Conservation (phyloP, 768 basidiomycete genomes). For the Mycena leptocephala region DNA sequence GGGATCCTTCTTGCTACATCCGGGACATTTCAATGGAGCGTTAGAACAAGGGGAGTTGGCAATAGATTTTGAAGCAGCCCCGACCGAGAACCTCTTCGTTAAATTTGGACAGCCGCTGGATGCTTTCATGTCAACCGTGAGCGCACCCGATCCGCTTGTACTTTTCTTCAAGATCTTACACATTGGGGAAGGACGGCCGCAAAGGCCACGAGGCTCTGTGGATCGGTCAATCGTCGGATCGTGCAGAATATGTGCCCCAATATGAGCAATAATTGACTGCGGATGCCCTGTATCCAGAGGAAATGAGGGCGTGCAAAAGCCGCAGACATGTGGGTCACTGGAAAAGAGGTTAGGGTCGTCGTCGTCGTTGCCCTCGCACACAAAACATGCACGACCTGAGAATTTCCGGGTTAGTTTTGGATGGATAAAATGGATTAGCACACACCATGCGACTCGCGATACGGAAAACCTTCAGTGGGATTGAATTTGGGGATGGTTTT, state of each 20-base stretch:
- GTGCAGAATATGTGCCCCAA: constrained; percentile 44
- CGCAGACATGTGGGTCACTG: not conserved
- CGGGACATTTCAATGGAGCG: not conserved
- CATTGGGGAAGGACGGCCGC: constrained; percentile 34
- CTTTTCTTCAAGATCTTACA: not conserved
- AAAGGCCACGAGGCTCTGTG: constrained; percentile 43
- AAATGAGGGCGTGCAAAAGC: not conserved
- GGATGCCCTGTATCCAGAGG: constrained; percentile 30
- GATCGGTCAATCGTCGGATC: constrained; percentile 33
- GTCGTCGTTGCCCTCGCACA: constrained; percentile 4
- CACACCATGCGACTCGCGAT: not conserved
- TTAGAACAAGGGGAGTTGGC: constrained; percentile 8
- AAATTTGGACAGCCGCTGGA: not conserved
- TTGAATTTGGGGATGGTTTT: not conserved
- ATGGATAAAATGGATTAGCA: not conserved
- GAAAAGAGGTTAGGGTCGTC: not conserved
- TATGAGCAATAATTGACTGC: constrained; percentile 44
- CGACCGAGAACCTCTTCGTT: not conserved
- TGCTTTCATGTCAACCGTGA: not conserved
- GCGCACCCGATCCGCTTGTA: not conserved
- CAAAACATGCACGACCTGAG: constrained; percentile 6
- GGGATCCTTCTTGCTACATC: not conserved
- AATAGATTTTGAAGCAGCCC: not conserved
- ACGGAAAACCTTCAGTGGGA: not conserved
- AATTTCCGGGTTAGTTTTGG: not conserved